Conservation (phyloP, 1,284 basidiomycete species). For the Papiliotrema nemorosa region DNA sequence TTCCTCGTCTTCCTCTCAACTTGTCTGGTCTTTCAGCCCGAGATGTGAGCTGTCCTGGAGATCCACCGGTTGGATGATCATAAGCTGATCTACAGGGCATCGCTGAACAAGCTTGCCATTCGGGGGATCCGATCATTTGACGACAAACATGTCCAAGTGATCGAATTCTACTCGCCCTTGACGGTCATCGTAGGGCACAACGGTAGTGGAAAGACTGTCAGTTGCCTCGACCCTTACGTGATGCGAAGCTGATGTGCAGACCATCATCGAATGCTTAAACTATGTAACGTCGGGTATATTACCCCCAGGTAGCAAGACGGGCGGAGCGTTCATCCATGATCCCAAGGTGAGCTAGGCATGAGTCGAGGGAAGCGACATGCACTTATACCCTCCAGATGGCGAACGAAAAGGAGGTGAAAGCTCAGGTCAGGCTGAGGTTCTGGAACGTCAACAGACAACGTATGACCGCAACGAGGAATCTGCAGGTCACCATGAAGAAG, state of each 20-base stretch:
- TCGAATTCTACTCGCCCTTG: conserved; percentile 95
- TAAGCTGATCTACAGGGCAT: conserved; percentile 60
- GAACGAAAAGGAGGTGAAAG: conserved; percentile 96
- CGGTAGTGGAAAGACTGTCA: conserved; percentile 90
- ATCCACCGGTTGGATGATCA: too few relatives aligned
- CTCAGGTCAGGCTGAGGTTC: conserved; percentile 93
- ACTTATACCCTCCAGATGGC: conserved; percentile 72
- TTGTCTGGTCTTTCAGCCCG: too few relatives aligned
- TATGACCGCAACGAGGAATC: conserved; percentile 90
- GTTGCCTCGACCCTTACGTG: conserved; percentile 9
- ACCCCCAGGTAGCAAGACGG: conserved; percentile 87
- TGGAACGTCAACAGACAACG: conserved; percentile 77
- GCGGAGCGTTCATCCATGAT: conserved; percentile 96
- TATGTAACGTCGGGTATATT: conserved; percentile 98
- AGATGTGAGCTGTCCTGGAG: too few relatives aligned
- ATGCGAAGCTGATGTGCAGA: conserved; percentile 49
- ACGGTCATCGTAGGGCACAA: conserved; percentile 99
- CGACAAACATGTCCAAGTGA: conserved; percentile 89
- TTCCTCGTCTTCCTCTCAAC: too few relatives aligned
- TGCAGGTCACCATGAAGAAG: conserved; percentile 93
- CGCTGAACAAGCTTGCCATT: conserved; percentile 83
- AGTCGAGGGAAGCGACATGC: background rate
- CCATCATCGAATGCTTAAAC: conserved; percentile 98
- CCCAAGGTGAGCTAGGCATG: conserved; percentile 59
- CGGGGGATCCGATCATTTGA: conserved; percentile 72